Base-by-base conservation (phyloP, 306 rosid genomes). In the Acmispon strigosus region DNA sequence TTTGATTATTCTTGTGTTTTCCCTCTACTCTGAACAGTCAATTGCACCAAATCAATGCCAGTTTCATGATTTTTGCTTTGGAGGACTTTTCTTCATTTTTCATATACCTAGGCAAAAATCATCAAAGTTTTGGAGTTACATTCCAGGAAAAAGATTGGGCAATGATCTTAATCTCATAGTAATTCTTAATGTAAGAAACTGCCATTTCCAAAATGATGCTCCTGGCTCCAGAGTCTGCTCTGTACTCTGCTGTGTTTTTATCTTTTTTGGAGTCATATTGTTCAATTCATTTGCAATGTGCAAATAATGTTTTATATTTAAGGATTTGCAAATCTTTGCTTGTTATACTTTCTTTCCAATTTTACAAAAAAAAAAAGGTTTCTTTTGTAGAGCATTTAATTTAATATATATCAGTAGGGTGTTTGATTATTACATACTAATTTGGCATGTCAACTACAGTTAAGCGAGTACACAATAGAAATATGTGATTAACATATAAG, bases 291-390 rank as follows among this genome's bases (percentile, higher is more conserved):
- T 34, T 10, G 48, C 2, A 13, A 37, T n/a, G n/a, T n/a, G 6
- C 24, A 22, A 22, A 22, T 39, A 14, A 27, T 58, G 64, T 17
- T 0, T 14, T 58, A 60, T 37, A 60, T 60, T 37, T 2, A 32
- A 4, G 67, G 32, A 39, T 62, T 11, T 41, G 34, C 10, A 69
- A 5, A 8, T 39, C 11, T 6, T 32, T 32, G n/a, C n/a, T n/a
- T n/a, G n/a, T n/a, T n/a, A n/a, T n/a, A n/a, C n/a, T 69, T 69
- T 69, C 63, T 55, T 54, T 41, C 43, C 63, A 32, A 9, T 41
- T 69, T 66, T 39, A 22, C 15, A 51, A n/a, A 22, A 22, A 22
- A 1, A 22, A 22, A 22, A 22, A 22, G 3, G 2, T 22, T 1
- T n/a, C n/a, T n/a, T n/a, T n/a, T n/a, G n/a, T n/a, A n/a, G n/a